Conservation (phyloP, 1,284 basidiomycete genomes). For the Lentinus polychrous region DNA sequence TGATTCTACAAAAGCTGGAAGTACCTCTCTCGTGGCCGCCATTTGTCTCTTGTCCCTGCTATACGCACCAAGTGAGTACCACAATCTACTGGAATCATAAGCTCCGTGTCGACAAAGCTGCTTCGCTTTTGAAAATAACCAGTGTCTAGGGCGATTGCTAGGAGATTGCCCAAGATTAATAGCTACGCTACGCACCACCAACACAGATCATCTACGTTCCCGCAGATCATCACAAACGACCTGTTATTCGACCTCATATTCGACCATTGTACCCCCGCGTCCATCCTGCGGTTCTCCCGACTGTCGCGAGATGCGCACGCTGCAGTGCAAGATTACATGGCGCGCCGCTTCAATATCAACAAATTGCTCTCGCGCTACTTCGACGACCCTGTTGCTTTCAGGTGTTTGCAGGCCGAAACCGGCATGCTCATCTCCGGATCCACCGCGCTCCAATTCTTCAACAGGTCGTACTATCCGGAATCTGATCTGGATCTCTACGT, state of each 20-base stretch:
- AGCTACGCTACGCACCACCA: too few relatives aligned
- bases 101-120: too few relatives aligned
- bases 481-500: conserved; percentile 16
- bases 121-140: too few relatives aligned
- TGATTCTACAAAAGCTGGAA: too few relatives aligned
- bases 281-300: conserved; percentile 17
- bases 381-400: conserved; percentile 11
- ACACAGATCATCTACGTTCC: too few relatives aligned
- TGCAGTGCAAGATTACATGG: conserved; percentile 17
- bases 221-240: conserved; percentile 20
- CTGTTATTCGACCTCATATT: conserved; percentile 24
- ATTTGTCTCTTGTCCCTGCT: too few relatives aligned
- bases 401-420: conserved; percentile 14
- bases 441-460: conserved; percentile 15
- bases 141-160: too few relatives aligned
- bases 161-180: too few relatives aligned
- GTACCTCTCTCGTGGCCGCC: too few relatives aligned
- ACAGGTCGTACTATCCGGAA: conserved; percentile 12
- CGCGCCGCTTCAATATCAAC: conserved; percentile 21
- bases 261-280: conserved; percentile 12
- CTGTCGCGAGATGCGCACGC: conserved; percentile 14
- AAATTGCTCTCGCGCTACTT: conserved; percentile 16
- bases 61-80: too few relatives aligned
- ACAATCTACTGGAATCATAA: too few relatives aligned
- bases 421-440: conserved; percentile 15